phyloP scores from a whole-genome alignment of 331 rosid genomes.

The Cydonia oblonga region DNA sequence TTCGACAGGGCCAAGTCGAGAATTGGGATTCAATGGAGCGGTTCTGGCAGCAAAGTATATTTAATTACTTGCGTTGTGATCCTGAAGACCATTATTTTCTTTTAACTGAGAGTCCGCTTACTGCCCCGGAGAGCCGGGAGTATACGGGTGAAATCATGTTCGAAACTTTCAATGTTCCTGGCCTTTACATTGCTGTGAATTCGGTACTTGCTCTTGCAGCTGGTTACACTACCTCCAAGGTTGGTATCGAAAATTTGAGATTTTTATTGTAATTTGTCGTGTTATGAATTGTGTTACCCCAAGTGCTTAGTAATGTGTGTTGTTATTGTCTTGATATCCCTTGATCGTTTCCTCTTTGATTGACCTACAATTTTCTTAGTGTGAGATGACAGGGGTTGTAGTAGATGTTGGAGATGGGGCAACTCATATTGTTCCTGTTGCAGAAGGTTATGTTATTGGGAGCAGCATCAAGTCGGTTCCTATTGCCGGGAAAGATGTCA shows the following conservation, averaged over 20 bases:
- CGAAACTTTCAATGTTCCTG: slow-evolving; percentile 96
- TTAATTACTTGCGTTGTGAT: slow-evolving; percentile 90
- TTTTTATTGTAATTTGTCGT: not conserved
- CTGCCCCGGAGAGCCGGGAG: slow-evolving; percentile 95
- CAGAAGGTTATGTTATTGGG: slow-evolving; percentile 97
- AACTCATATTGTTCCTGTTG: slow-evolving; percentile 91
- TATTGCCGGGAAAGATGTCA: slow-evolving; percentile 82
- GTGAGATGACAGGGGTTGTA: slow-evolving; percentile 99
- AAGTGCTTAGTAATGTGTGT: not conserved
- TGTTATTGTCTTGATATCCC: not conserved
- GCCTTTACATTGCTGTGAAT: slow-evolving; percentile 89
- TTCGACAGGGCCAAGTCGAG: slow-evolving; percentile 79
- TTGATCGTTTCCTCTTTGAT: slow-evolving; percentile 17
- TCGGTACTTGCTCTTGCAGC: slow-evolving; percentile 99
- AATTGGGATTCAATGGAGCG: slow-evolving; percentile 99
- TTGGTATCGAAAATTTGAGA: slow-evolving; percentile 19
- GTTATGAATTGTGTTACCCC: not conserved
- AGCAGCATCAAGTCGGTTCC: slow-evolving; percentile 94
- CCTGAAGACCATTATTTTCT: slow-evolving; percentile 98
- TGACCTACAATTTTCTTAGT: slow-evolving; percentile 56
- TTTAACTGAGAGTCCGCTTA: slow-evolving; percentile 86
- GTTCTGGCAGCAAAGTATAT: slow-evolving; percentile 94
- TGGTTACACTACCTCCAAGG: slow-evolving; percentile 97
- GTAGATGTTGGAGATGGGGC: slow-evolving; percentile 97
- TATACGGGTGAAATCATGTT: slow-evolving; percentile 97